phyloP scores from a whole-genome alignment of 805 yeast genomes.

The Suhomyces faveliae region DNA sequence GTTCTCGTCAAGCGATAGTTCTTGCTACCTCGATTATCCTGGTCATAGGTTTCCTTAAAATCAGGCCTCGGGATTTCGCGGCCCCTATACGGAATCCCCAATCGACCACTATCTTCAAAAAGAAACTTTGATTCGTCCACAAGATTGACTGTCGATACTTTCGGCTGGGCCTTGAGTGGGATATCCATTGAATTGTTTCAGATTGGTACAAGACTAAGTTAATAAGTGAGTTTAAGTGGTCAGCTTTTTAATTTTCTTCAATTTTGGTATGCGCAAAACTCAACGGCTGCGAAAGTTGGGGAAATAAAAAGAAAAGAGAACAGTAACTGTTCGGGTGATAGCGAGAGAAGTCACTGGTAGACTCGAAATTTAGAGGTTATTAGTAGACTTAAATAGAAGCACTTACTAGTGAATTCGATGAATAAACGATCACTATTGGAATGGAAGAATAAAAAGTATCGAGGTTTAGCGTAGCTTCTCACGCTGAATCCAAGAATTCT shows the following conservation, averaged over 20 bases:
- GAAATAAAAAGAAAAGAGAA: not conserved
- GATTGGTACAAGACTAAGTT: not conserved
- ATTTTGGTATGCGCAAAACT: not conserved
- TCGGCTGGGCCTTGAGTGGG: conserved; percentile 39
- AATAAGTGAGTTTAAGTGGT: not conserved
- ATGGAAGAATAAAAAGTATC: too few species aligned
- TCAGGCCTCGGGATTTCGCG: conserved; percentile 4
- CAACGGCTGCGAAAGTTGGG: conserved; percentile 1
- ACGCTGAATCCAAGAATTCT: too few species aligned
- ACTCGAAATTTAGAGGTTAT: too few species aligned
- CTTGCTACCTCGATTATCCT: not conserved
- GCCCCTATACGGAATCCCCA: not conserved
- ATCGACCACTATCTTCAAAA: conserved; percentile 2
- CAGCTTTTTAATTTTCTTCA: conserved; percentile 1
- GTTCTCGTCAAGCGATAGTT: conserved; percentile 43
- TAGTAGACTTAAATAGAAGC: too few species aligned
- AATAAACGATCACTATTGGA: too few species aligned
- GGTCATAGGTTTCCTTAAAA: not conserved
- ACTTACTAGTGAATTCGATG: too few species aligned
- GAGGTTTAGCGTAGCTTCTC: too few species aligned
- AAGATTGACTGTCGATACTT: conserved; percentile 36
- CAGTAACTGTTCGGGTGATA: too few species aligned
- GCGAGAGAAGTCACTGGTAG: not conserved
- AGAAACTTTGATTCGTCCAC: conserved; percentile 18
- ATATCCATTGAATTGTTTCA: conserved; percentile 30